Evolutionary conservation across 768 basidiomycete genomes (phyloP).

Genomic region (Kwoniella mangroviensis): DNA sequence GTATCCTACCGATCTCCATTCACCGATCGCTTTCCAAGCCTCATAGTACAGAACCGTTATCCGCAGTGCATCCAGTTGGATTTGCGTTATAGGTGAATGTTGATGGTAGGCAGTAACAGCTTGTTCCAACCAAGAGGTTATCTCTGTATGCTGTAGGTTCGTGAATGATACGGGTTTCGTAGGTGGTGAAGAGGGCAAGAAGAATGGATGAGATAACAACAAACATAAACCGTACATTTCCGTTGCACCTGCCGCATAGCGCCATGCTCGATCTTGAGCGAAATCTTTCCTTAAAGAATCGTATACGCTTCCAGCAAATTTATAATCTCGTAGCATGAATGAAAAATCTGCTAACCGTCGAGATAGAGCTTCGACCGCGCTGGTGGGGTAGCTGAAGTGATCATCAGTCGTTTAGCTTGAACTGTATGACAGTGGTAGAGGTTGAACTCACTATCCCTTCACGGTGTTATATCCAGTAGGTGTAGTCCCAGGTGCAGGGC

Average conservation of each 20-base stretch:
- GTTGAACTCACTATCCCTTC: constrained; percentile 57
- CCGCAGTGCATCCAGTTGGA: constrained; percentile 55
- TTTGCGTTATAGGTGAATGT: constrained; percentile 34
- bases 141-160: constrained; percentile 48
- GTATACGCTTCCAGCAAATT: constrained; percentile 80
- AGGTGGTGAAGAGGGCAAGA: constrained; percentile 44
- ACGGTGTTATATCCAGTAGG: constrained; percentile 52
- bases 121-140: constrained; percentile 56
- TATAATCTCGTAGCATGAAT: constrained; percentile 87
- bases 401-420: not conserved
- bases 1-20: constrained; percentile 46
- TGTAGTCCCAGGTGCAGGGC: constrained; percentile 40
- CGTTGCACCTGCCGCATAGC: constrained; percentile 67
- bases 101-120: constrained; percentile 46
- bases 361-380: constrained; percentile 53
- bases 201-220: constrained; percentile 59
- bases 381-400: constrained; percentile 55
- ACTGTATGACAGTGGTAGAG: not conserved
- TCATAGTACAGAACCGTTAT: constrained; percentile 58
- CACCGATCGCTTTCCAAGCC: constrained; percentile 51
- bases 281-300: constrained; percentile 81
- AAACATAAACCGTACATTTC: constrained; percentile 68
- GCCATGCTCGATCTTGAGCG: constrained; percentile 56
- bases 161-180: constrained; percentile 37
- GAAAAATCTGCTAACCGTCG: constrained; percentile 94